A percentile compares a stretch with the other conserved stretches of the same genome.
Conservation (phyloP, 1,284 basidiomycete genomes). For the Boletus smithii region DNA sequence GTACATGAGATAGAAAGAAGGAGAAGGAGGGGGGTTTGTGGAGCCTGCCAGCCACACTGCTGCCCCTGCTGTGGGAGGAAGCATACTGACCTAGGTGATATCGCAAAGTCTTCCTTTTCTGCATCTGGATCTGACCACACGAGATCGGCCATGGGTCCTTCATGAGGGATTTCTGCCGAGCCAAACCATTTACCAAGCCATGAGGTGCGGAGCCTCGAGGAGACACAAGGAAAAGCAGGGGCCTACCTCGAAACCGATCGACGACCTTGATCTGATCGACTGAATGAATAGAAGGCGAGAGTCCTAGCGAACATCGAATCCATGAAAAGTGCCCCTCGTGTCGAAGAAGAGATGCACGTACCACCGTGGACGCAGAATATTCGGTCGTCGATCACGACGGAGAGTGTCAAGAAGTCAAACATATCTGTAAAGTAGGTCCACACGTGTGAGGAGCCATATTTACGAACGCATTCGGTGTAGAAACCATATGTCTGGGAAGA, state of each 20-base stretch:
- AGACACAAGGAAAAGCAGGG: conserved; percentile 18
- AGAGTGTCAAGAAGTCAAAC: conserved; percentile 98
- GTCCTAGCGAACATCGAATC: conserved; percentile 46
- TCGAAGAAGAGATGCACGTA: conserved; percentile 33
- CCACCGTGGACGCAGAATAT: conserved; percentile 99
- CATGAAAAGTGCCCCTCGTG: conserved; percentile 7
- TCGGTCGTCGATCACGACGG: conserved; percentile 97
- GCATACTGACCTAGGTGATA: conserved; percentile 81
- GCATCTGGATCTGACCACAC: conserved; percentile 99
- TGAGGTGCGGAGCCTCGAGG: conserved; percentile 24
- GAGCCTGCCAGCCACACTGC: conserved; percentile 16
- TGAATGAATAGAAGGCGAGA: conserved; percentile 97
- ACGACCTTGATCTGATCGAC: conserved; percentile 99
- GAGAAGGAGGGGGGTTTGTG: conserved; percentile 10
- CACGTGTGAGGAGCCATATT: conserved; percentile 94
- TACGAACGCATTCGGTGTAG: conserved; percentile 97
- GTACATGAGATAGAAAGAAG: conserved; percentile 3
- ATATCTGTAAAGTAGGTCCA: conserved; percentile 99
- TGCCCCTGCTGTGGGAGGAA: conserved; percentile 14
- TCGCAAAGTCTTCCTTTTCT: conserved; percentile 98
- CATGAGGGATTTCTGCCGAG: conserved; percentile 90
- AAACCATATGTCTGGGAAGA: conserved; percentile 90
- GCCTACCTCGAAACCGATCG: conserved; percentile 86
- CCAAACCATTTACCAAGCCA: too few relatives aligned
- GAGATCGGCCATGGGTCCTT: conserved; percentile 99